Percentiles rank a stretch among this genome's conserved stretches.
Evolutionary conservation across 768 basidiomycete genomes (phyloP).

Genomic region (Coprinellus aureogranulatus): DNA sequence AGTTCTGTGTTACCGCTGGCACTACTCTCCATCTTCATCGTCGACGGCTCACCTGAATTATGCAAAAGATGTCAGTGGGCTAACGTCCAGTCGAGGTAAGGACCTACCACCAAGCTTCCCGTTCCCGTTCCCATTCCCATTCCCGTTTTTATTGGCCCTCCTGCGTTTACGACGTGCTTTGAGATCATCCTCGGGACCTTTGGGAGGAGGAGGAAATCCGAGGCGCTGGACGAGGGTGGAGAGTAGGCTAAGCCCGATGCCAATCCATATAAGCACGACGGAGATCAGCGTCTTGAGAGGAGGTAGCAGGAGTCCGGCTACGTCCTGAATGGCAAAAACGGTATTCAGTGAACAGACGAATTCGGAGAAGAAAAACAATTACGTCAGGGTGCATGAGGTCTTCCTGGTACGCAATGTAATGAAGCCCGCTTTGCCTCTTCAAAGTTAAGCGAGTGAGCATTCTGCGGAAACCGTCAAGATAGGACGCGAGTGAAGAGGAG

Average conservation of each 20-base stretch:
- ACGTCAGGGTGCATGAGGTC: conserved; percentile 33
- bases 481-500: not conserved
- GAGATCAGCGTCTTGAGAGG: conserved; percentile 1
- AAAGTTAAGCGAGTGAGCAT: conserved; percentile 49
- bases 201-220: not conserved
- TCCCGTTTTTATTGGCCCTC: not conserved
- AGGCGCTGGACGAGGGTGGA: not conserved
- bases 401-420: conserved; percentile 50
- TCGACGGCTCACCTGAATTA: too few species aligned
- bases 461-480: conserved; percentile 21
- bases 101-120: too few species aligned
- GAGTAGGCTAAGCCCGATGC: not conserved
- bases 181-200: not conserved
- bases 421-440: conserved; percentile 32
- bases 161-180: conserved; percentile 1
- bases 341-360: not conserved
- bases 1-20: too few species aligned
- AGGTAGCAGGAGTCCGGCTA: conserved; percentile 1
- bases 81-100: too few species aligned
- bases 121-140: too few species aligned
- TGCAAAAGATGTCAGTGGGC: too few species aligned
- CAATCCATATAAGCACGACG: not conserved
- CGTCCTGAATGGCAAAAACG: not conserved
- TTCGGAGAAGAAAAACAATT: not conserved
- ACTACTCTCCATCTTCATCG: too few species aligned